Evolutionary conservation across 1,139 yeast species (phyloP), one percentile per base, ranked within the genome.

Genomic region (Protomyces inundatus): DNA sequence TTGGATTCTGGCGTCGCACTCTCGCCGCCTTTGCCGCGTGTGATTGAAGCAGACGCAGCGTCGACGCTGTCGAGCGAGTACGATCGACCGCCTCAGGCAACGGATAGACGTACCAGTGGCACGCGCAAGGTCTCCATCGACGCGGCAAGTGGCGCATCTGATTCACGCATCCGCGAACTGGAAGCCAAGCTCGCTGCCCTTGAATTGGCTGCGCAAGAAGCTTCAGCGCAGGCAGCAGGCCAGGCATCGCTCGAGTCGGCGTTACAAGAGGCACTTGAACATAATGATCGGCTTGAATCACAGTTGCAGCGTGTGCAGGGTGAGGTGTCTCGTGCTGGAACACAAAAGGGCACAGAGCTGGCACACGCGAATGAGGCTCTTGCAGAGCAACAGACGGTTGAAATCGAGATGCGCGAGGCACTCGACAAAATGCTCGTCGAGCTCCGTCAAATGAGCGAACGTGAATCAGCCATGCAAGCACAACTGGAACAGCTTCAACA

Each of bases 341-440:
- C 67, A n/a, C 50, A 48, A n/a, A 10, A 16, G 14, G 34, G 30
- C 6, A 42, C 42, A 16, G 68, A 59, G 56, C 35, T 64, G 12
- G 67, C 61, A 6, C 65, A 54, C 23, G 34, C 65, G 10, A 53
- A 64, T 39, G 48, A 63, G 48, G 76, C 76, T 65, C 68, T 77
- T 12, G 72, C 69, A 40, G 72, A 71, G 55, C 79, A 77, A 67
- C 77, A 74, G 53, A 67, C 67, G 39, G 71, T 77, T 10, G 77
- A 79, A 0, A 77, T 76, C 34, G 76, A 76, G 66, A 80, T 78
- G 32, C 72, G 78, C n/a, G 68, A 70, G 3, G 80, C 78, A 66
- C 80, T 80, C 1, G 70, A 74, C 6, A 73, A 69, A n/a, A 75
- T 77, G 65, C 69, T 78, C 51, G 70, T 69, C 14, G 80, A 78